A percentile compares a stretch with the other conserved stretches of the same genome.
Conservation (phyloP, 2,329 filamentous ascomycete genomes). For the Hysterium pulicare region DNA sequence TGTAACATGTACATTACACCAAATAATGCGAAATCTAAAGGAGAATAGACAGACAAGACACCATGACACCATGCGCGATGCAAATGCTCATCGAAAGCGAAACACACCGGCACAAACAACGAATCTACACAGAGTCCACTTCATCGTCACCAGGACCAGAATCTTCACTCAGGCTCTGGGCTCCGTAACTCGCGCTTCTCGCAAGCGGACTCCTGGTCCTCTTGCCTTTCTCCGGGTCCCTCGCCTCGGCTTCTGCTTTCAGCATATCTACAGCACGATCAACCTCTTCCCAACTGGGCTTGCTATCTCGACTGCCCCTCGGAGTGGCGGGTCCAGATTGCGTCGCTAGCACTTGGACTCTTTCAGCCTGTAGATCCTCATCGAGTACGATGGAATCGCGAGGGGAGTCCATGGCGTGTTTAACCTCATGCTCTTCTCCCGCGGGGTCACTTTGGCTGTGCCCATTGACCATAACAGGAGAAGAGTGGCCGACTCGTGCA, state of each 20-base stretch:
- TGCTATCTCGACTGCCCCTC: constrained; percentile 37
- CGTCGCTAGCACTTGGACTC: constrained; percentile 33
- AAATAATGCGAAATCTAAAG: too few species aligned
- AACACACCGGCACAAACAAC: too few species aligned
- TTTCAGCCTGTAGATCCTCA: constrained; percentile 10
- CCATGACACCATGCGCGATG: too few species aligned
- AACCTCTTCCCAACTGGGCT: constrained; percentile 37
- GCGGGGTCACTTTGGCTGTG: too few species aligned
- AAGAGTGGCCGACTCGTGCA: too few species aligned
- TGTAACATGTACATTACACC: too few species aligned
- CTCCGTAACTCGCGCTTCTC: constrained; percentile 24
- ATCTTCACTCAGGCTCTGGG: not conserved
- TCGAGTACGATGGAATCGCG: too few species aligned
- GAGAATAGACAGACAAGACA: too few species aligned
- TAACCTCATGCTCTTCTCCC: constrained; percentile 6
- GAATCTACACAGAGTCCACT: too few species aligned
- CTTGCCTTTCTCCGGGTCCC: constrained; percentile 18
- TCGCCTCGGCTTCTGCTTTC: too few species aligned
- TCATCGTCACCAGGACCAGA: not conserved
- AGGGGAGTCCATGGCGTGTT: constrained; percentile 8
- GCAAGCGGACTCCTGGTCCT: constrained; percentile 29
- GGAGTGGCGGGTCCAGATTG: constrained; percentile 45
- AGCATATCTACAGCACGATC: constrained; percentile 31
- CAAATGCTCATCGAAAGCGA: too few species aligned
- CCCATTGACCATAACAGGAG: too few species aligned